A percentile compares a stretch with the other conserved stretches of the same genome.
Conservation (phyloP, 1,284 basidiomycete species). For the Xerocomus alliaceus region DNA sequence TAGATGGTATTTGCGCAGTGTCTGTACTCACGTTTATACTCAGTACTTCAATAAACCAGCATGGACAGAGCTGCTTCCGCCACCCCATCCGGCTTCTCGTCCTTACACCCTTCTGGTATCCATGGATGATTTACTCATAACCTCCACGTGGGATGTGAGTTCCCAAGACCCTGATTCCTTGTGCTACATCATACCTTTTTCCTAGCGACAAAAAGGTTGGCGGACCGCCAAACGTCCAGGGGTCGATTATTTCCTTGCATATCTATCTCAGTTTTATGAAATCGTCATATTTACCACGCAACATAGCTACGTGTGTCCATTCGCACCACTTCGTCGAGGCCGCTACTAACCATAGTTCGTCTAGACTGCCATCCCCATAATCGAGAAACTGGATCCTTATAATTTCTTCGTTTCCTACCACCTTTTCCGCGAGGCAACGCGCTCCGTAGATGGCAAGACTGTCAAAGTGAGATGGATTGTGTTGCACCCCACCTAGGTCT, state of each 20-base stretch:
- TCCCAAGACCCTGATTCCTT: neutral
- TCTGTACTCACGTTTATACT: neutral
- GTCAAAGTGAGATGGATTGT: constrained; percentile 69
- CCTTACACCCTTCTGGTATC: constrained; percentile 93
- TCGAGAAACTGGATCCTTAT: constrained; percentile 96
- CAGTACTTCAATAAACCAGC: constrained; percentile 92
- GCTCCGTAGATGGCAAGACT: constrained; percentile 77
- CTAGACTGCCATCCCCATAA: constrained; percentile 87
- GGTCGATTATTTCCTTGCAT: constrained; percentile 96
- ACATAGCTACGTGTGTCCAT: constrained; percentile 78
- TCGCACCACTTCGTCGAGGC: neutral
- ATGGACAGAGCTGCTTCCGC: constrained; percentile 91
- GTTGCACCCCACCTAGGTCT: neutral
- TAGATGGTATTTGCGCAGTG: neutral
- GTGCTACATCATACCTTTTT: neutral
- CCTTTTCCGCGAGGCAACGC: constrained; percentile 90
- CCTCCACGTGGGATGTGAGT: constrained; percentile 93
- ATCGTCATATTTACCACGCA: constrained; percentile 96
- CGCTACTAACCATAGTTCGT: neutral
- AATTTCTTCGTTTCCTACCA: constrained; percentile 88
- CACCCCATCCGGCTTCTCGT: constrained; percentile 83
- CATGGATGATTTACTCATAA: constrained; percentile 90
- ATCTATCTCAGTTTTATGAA: constrained; percentile 97
- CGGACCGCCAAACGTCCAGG: constrained; percentile 93
- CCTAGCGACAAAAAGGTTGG: constrained; percentile 85